phyloP scores from a whole-genome alignment of 192 early-diverging fungal species.

The Phlyctochytrium planicorne region DNA sequence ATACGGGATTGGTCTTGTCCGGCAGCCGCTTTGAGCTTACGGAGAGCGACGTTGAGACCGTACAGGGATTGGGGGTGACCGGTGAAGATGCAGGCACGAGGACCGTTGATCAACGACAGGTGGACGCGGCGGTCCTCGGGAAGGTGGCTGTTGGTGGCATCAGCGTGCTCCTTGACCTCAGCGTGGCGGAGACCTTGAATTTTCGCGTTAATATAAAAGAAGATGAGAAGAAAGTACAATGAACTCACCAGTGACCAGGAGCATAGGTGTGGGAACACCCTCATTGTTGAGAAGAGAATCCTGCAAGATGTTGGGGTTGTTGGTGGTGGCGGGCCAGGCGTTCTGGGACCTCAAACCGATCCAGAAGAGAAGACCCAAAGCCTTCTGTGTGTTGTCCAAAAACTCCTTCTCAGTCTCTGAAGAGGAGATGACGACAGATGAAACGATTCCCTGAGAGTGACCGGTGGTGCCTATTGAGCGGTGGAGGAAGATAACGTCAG shows the following conservation, averaged over 20 bases:
- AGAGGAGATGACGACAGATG: constrained; percentile 78
- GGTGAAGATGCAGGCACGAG: constrained; percentile 84
- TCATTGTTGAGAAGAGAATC: constrained; percentile 87
- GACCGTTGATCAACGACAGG: constrained; percentile 87
- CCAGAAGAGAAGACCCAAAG: constrained; percentile 79
- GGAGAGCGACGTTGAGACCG: constrained; percentile 85
- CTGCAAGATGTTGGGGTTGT: constrained; percentile 84
- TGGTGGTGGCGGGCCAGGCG: constrained; percentile 73
- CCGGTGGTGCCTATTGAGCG: constrained; percentile 73
- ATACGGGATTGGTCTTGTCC: constrained; percentile 85
- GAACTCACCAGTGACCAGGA: constrained; percentile 68
- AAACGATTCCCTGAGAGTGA: constrained; percentile 88
- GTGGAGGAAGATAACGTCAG: constrained; percentile 2
- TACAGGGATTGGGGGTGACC: constrained; percentile 90
- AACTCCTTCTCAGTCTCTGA: constrained; percentile 80
- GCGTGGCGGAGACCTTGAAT: constrained; percentile 64
- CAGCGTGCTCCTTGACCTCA: constrained; percentile 82
- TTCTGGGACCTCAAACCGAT: constrained; percentile 79
- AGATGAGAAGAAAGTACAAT: not conserved
- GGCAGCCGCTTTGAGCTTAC: constrained; percentile 86
- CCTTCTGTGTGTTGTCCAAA: constrained; percentile 69
- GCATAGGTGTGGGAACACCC: constrained; percentile 90
- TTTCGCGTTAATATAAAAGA: not conserved
- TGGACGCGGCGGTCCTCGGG: constrained; percentile 79
- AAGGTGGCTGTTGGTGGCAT: constrained; percentile 84